These are phyloP conservation scores for Coniochaeta sp. DNA, from an alignment of 2,329 filamentous ascomycete genomes.

Conservation along the genomic window DNA sequence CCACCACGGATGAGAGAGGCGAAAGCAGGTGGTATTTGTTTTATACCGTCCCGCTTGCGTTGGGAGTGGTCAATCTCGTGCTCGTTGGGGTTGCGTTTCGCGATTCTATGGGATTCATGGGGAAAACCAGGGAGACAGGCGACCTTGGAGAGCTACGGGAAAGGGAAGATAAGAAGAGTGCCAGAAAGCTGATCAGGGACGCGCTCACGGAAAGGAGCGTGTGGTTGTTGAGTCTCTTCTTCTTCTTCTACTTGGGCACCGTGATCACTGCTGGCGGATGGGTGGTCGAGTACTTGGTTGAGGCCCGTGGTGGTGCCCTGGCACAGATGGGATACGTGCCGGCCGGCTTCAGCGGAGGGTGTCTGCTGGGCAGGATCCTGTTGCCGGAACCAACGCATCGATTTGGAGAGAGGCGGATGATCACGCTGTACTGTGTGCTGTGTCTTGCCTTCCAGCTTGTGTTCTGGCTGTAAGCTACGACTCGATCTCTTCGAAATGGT, in stretches of 20 bases:
- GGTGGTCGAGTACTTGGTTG: conserved; percentile 58
- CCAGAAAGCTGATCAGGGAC: conserved; percentile 33
- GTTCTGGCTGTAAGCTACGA: conserved; percentile 48
- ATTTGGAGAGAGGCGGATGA: conserved; percentile 50
- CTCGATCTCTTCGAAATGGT: background rate
- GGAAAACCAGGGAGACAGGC: conserved; percentile 7
- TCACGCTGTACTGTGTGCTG: conserved; percentile 43
- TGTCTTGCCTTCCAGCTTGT: conserved; percentile 47
- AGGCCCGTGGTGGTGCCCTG: conserved; percentile 48
- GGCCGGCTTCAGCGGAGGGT: conserved; percentile 51
- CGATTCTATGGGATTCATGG: conserved; percentile 30
- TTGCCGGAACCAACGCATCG: conserved; percentile 52
- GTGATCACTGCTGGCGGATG: conserved; percentile 50
- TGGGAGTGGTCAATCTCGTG: conserved; percentile 41
- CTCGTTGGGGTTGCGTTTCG: conserved; percentile 41
- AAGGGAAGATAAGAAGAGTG: conserved; percentile 23
- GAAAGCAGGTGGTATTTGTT: conserved; percentile 43
- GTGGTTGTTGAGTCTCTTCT: conserved; percentile 54
- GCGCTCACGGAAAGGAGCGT: conserved; percentile 37
- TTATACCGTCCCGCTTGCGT: conserved; percentile 45
- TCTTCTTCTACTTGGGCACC: conserved; percentile 55
- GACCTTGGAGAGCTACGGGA: background rate
- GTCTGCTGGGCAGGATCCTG: conserved; percentile 46
- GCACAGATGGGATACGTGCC: conserved; percentile 54
- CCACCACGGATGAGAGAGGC: conserved; percentile 10